Conservation (phyloP, 176 grass and related monocot species). For the Oryza coarctata region DNA sequence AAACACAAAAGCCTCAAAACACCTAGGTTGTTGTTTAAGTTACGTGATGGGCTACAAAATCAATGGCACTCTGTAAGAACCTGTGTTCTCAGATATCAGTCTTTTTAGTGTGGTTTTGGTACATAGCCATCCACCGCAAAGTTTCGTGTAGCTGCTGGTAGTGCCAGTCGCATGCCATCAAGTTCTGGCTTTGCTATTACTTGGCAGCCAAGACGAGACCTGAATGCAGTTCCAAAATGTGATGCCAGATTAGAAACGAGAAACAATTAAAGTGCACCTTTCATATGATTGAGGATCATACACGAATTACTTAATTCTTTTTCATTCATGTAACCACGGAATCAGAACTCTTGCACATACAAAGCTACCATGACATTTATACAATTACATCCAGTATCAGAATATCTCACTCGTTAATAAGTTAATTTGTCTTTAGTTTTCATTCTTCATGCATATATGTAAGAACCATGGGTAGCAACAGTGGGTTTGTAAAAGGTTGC, state of each 20-base stretch:
- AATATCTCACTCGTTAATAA: background rate
- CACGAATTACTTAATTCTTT: background rate
- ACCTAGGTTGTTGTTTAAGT: background rate
- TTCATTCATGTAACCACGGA: background rate
- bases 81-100: background rate
- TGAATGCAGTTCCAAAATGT: conserved; percentile 30
- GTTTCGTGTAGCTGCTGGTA: conserved; percentile 80
- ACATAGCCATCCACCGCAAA: conserved; percentile 83
- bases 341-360: background rate
- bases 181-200: conserved; percentile 83
- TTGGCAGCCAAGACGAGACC: conserved; percentile 95
- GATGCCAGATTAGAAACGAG: background rate
- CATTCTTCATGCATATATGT: background rate
- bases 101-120: conserved; percentile 74
- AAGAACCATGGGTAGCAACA: background rate
- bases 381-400: background rate
- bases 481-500: background rate
- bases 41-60: conserved; percentile 31
- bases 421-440: background rate
- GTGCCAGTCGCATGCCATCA: conserved; percentile 67
- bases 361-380: background rate
- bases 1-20: background rate
- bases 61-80: background rate
- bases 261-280: background rate
- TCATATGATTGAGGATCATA: background rate